Conservation (phyloP, 2,329 filamentous ascomycete species). For the Claviceps humidiphila region DNA sequence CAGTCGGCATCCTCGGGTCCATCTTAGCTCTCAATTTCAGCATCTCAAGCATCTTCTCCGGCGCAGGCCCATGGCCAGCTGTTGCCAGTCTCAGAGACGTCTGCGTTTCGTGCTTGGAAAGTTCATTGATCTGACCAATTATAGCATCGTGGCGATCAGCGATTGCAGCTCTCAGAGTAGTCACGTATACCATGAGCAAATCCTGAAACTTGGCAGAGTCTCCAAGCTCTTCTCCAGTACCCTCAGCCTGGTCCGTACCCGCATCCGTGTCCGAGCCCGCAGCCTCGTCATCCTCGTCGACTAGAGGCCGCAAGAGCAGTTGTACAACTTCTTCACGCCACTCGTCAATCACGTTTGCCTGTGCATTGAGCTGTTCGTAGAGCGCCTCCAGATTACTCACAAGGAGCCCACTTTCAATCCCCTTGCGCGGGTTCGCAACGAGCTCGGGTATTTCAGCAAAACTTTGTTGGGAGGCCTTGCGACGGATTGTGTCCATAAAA, state of each 20-base stretch:
- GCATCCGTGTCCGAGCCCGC: constrained; percentile 73
- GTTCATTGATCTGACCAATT: constrained; percentile 61
- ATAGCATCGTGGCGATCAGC: constrained; percentile 68
- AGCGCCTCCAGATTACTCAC: constrained; percentile 54
- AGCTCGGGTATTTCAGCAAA: constrained; percentile 51
- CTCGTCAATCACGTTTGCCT: constrained; percentile 56
- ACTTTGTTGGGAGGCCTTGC: constrained; percentile 35
- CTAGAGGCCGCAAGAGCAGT: constrained; percentile 58
- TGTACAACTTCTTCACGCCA: constrained; percentile 65
- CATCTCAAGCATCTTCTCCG: constrained; percentile 44
- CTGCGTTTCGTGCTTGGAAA: constrained; percentile 61
- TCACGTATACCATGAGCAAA: constrained; percentile 75
- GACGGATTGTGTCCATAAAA: constrained; percentile 50
- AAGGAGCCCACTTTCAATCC: constrained; percentile 59
- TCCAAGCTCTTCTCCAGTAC: constrained; percentile 82
- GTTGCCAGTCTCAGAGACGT: constrained; percentile 46
- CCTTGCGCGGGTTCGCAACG: constrained; percentile 38
- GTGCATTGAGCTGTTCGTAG: constrained; percentile 53
- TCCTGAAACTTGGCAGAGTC: constrained; percentile 80
- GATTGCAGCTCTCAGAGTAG: constrained; percentile 59
- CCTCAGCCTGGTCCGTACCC: constrained; percentile 51
- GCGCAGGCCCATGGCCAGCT: constrained; percentile 55
- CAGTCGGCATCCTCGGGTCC: constrained; percentile 35
- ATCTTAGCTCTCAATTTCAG: constrained; percentile 31
- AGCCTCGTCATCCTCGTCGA: constrained; percentile 64